Base-by-base conservation (phyloP, 2,329 filamentous ascomycete genomes). In the Dactylellina sp. region DNA sequence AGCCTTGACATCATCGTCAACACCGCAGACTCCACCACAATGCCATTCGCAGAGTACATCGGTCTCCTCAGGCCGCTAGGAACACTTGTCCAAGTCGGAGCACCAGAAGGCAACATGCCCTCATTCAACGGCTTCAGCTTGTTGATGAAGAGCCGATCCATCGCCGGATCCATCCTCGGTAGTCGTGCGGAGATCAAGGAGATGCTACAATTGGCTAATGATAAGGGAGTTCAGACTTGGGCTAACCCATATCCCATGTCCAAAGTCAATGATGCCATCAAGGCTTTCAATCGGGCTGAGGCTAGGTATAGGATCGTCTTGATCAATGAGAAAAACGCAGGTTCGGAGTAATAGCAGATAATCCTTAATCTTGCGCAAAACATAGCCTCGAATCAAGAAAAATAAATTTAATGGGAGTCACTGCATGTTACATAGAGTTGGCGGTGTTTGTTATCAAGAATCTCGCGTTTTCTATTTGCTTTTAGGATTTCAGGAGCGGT, bases 21-120 rank as follows among this genome's bases (percentile, higher is more conserved):
- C 63, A 89, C 87, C 0, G 84, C 88, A 12, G 86, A 85, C 1
- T 82, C 81, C 5, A 82, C 83, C 1, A 83, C 85, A 14, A 89
- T 91, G 88, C 89, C 89, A 0, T 79, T 91, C 22, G 79, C 81
- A 56, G 81, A 86, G 50, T 91, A 91, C 80, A 82, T 92, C 64
- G 78, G 81, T 12, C 82, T 92, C 7, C 82, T 91, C 35, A 83
- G 85, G 70, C 81, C 84, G 14, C 84, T 86, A 53, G 89, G 89
- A 3, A 83, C 83, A 12, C 88, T 90, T 77, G 84, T 90, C 65
- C 87, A 90, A 80, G 84, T 92, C 53, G 89, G 89, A 25, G 86
- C 86, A 0, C 89, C 89, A 0, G 89, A 92, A 77, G 81, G 83
- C 80, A 80, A 81, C 57, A 77, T 85, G 1, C 87, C 86, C 2